Base-by-base conservation (phyloP, 805 yeast genomes). In the Maudiozyma pseudohumilis region DNA sequence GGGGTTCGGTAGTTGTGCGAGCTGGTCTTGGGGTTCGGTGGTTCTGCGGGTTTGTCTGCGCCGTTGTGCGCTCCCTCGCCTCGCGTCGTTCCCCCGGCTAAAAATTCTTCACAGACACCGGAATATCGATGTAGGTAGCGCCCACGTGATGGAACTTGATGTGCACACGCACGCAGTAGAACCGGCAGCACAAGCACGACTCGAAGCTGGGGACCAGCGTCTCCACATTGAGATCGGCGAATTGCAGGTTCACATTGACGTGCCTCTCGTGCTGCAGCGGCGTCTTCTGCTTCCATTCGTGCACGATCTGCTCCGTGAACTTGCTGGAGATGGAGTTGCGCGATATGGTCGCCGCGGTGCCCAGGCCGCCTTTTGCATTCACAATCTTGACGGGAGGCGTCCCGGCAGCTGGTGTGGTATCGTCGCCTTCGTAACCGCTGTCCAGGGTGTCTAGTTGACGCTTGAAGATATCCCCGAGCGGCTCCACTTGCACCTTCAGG, bases 131-230 rank as follows among this genome's bases (percentile, higher is more conserved):
- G 6, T 9, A 23, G 2, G 40, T 27, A 7, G 39, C 27, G 2
- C 52, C 50, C 17, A 40, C 28, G 24, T 41, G 43, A 16, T 43
- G 44, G 34, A 58, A 64, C 40, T 61, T 67, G 20, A 73, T 66
- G 21, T 54, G 50, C 1, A 74, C 64, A 39, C 75, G 70, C 36
- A 76, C 55, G 41, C 72, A 65, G 52, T 80, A 78, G 13, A 69
- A 54, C 50, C 86, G 65, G 4, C 78, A 70, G n/a, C 77, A 63
- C 39, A 74, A 56, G 55, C 86, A 80, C 35, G 68, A 70, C 46
- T 78, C 83, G 53, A 78, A 79, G 38, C 68, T 68, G 1, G 86
- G 86, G 13, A 75, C 53, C 38, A 80, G 52, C 1, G 77, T 74
- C 42, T 66, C 55, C 38, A 61, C 59, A 1, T 46, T 40, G 60